Conservation (phyloP, 768 basidiomycete species). For the Hericium erinaceus region DNA sequence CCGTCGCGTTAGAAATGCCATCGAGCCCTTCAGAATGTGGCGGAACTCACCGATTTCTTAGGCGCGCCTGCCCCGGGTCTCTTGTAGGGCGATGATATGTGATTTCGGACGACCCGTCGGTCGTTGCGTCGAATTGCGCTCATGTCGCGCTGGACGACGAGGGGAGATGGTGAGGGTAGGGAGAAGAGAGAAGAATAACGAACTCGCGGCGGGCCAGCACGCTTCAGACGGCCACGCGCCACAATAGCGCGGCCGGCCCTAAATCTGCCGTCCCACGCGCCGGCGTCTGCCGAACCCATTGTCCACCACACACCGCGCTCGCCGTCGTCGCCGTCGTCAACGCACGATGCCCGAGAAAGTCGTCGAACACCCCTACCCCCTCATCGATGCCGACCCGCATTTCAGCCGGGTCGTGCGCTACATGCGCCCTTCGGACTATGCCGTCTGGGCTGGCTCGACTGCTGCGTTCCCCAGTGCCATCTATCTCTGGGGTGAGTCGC, state of each 20-base stretch:
- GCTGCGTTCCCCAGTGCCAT: constrained; percentile 75
- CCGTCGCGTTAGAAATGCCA: background rate
- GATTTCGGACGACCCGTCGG: constrained; percentile 8
- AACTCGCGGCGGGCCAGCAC: background rate
- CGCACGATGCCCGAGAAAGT: constrained; percentile 41
- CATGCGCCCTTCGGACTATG: constrained; percentile 84
- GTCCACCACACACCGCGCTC: constrained; percentile 10
- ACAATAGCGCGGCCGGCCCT: background rate
- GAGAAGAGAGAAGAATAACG: background rate
- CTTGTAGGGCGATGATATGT: constrained; percentile 46
- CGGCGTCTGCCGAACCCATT: background rate
- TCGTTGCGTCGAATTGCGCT: constrained; percentile 45
- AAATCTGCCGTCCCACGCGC: background rate
- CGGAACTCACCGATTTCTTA: constrained; percentile 41
- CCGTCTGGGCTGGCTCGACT: constrained; percentile 70
- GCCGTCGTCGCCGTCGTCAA: constrained; percentile 9
- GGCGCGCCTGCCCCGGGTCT: constrained; percentile 24
- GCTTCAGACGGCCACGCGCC: background rate
- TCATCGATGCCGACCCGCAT: constrained; percentile 93
- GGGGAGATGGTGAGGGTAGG: background rate
- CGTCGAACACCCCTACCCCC: constrained; percentile 65
- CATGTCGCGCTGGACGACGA: constrained; percentile 28
- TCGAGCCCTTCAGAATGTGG: background rate
- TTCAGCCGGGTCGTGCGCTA: constrained; percentile 79
- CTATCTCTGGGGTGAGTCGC: constrained; percentile 70